Base-by-base conservation (phyloP, 257 asterid species). In the Fraxinus pennsylvanica region DNA sequence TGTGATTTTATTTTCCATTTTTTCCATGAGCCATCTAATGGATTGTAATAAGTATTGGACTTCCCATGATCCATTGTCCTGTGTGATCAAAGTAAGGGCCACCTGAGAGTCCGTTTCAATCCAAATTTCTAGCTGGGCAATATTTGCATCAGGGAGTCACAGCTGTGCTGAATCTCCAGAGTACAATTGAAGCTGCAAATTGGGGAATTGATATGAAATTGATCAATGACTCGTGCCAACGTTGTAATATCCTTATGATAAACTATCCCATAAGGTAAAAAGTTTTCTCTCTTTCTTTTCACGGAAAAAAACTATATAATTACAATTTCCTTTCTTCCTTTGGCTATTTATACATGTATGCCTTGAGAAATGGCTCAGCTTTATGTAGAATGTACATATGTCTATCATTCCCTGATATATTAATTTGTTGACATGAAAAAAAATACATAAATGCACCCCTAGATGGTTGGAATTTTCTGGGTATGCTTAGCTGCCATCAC, bases 121-220 rank as follows among this genome's bases (percentile, higher is more conserved):
- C n/a, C n/a, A n/a, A n/a, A n/a, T n/a, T 54, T 76, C 78, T 77
- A 72, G 35, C 80, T 82, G 78, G 79, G 82, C 61, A 73, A 83
- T 90, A 47, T 80, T 76, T 84, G 80, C 84, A 70, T 76, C 92
- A 93, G 98, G 98, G 99, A 82, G 88, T 96, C 84, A 92, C 98
- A 54, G 97, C 96, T 61, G 97, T 92, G 86, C 85, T 96, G 90
- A 96, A 93, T 89, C 87, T 93, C 85, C 99, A 93, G 88, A 91
- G 99, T 84, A 83, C 86, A 6, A 68, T 76, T 47, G 98, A 96
- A 87, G 96, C 97, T 75, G 90, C 91, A 54, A 96, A 92, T 63
- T 96, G 99, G 99, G 99, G 97, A 81, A 86, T 96, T 61, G 88
- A 87, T 84, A 82, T 88, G 70, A 87, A 92, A 80, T 75, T 79